Evolutionary conservation across 1,139 yeast species (phyloP), one percentile per base, ranked within the genome.

Genomic region (Candida tropicalis): DNA sequence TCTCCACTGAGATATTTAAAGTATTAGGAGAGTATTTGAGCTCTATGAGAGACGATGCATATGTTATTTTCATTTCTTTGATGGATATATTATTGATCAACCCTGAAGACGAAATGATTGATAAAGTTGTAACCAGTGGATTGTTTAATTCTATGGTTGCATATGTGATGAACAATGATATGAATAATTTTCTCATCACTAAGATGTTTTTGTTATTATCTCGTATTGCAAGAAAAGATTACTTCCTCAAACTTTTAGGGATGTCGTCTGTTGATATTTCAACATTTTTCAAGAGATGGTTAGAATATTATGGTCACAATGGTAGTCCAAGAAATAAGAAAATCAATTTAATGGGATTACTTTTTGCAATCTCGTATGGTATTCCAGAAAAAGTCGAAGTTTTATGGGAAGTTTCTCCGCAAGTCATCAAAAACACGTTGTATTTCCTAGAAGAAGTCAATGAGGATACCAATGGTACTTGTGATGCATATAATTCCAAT

Each of bases 381-480:
- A 55, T 66, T 2, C 57, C 63, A 1, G 52, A 55, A 16, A 51
- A 55, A 20, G 40, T 50, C 64, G 35, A 54, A 48, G 32, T 42
- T 3, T 10, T 42, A 2, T 52, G 57, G 29, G 41, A 41, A 15
- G 16, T 52, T 8, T 54, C 56, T 57, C 46, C 65, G 49, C 62
- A 72, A 3, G 65, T 84, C 15, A 60, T 83, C 5, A 73, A 81
- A 18, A 64, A 80, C 26, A 70, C 85, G 64, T 73, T 85, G 9
- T 76, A 76, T 43, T 72, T 86, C 48, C 60, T 87, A 41, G 97
- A 89, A 54, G 96, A 89, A 57, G 73, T 85, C 10, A 81, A 84
- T 44, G 95, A 87, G 53, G 62, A 70, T 6, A 63, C 56, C 11
- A 66, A 68, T 12, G 91, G 91, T 0, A 79, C 75, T 41, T 81